phyloP scores from a whole-genome alignment of 2,329 filamentous ascomycete genomes.

The Lanzia echinophila region DNA sequence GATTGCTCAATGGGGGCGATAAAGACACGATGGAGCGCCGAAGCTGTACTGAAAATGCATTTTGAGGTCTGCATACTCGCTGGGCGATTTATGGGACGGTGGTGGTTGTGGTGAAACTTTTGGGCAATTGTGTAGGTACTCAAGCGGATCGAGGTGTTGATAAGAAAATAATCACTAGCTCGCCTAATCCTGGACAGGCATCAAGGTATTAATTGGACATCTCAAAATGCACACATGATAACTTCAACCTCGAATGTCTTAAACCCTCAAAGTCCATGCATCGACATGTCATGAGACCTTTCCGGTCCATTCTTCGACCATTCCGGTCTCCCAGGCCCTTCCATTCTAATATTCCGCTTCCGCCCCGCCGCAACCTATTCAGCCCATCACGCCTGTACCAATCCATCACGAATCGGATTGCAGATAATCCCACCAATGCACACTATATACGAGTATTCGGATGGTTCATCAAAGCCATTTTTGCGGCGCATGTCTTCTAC shows the following conservation, averaged over 20 bases:
- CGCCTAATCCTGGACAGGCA: not conserved
- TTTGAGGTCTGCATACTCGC: constrained; percentile 22
- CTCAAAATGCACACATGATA: not conserved
- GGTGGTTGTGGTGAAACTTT: not conserved
- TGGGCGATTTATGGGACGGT: not conserved
- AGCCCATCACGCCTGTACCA: constrained; percentile 3
- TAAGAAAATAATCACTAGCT: not conserved
- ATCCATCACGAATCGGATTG: constrained; percentile 12
- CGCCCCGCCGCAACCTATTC: constrained; percentile 1
- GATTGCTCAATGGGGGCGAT: constrained; percentile 32
- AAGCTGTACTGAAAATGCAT: constrained; percentile 37
- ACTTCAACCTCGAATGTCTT: not conserved
- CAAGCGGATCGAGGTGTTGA: not conserved
- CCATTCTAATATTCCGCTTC: not conserved
- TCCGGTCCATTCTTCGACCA: not conserved
- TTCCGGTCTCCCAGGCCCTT: not conserved
- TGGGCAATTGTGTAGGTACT: not conserved
- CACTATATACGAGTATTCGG: constrained; percentile 35
- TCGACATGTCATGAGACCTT: constrained; percentile 13
- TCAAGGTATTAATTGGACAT: not conserved
- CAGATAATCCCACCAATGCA: constrained; percentile 21
- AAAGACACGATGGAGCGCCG: constrained; percentile 43
- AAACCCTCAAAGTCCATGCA: not conserved
- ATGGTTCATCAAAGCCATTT: constrained; percentile 41
- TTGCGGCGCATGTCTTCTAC: constrained; percentile 43